Base-by-base conservation (phyloP, 192 early-diverging fungal species). In the Linderina pennispora region DNA sequence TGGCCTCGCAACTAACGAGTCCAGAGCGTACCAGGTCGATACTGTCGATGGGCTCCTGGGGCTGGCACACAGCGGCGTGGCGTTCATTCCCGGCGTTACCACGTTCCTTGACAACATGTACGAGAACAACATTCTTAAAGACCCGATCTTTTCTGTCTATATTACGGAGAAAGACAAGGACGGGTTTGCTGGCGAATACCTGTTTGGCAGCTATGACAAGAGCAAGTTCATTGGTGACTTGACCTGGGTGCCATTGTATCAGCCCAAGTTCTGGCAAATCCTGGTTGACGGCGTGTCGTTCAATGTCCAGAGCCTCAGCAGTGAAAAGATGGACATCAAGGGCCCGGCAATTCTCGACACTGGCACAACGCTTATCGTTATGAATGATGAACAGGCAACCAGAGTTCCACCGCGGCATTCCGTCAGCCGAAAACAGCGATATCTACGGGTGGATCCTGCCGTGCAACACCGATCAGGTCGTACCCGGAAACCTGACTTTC, bases 91-190 rank as follows among this genome's bases (percentile, higher is more conserved):
- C 42, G 69, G 71, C 7, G 65, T 65, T 31, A 75, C 56, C 17
- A 64, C 65, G 15, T 77, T 79, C 22, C 52, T 83, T 20, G 69
- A 76, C 31, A 75, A 77, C 26, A 50, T 83, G 13, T 43, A 80
- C 21, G 57, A 62, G 20, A 76, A 87, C 48, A 62, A 68, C 24
- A 45, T 76, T 26, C 60, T 84, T 0, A 67, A 65, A 14, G 68
- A 78, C 20, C 82, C 82, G 8, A 58, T 84, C n/a, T 87, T 87
- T 69, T 81, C 82, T 1, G 84, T 87, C 17, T 84, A 76, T 51
- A 55, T 87, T 24, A 55, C 24, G 6, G 77, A 79, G 10, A 73
- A 78, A 38, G 55, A 67, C 18, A 73, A 68, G 51, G 39, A 48
- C 42, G 53, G 58, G 45, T 69, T 61, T 18, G 77, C 72, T 16